Evolutionary conservation across 2,329 filamentous ascomycete genomes (phyloP).

Genomic region (Ceratocystis destructans): DNA sequence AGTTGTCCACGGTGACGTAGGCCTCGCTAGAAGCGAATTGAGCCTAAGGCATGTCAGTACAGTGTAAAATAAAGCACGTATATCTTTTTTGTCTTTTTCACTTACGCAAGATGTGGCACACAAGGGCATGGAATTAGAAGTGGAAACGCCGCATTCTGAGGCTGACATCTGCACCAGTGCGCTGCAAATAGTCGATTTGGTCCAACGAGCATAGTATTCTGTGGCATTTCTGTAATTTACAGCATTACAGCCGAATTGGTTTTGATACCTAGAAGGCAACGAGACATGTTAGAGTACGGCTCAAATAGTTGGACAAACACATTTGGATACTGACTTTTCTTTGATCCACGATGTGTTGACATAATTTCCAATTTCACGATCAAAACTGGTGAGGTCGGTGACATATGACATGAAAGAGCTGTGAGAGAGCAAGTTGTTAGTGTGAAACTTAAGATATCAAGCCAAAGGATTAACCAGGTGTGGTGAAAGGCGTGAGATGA

Average conservation of each 20-base stretch:
- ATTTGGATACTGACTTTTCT: slow-evolving; percentile 48
- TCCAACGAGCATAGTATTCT: slow-evolving; percentile 82
- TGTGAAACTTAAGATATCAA: too few species aligned
- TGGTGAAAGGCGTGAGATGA: too few species aligned
- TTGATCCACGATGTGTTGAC: slow-evolving; percentile 61
- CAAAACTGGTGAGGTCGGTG: slow-evolving; percentile 62
- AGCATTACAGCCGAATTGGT: slow-evolving; percentile 63
- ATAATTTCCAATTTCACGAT: slow-evolving; percentile 58
- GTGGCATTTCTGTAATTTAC: slow-evolving; percentile 67
- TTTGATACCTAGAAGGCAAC: slow-evolving; percentile 51
- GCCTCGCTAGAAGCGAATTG: slow-evolving; percentile 81
- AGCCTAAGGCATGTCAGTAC: slow-evolving; percentile 36
- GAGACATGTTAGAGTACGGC: background rate
- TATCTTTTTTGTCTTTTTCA: slow-evolving; percentile 7
- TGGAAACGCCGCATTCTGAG: slow-evolving; percentile 49
- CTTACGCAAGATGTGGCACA: slow-evolving; percentile 81
- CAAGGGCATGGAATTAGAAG: slow-evolving; percentile 54
- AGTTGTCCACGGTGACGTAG: slow-evolving; percentile 59
- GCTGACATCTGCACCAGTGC: slow-evolving; percentile 84
- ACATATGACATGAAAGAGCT: slow-evolving; percentile 82
- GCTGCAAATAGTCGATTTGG: slow-evolving; percentile 84
- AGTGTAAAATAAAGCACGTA: background rate
- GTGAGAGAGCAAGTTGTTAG: slow-evolving; percentile 21
- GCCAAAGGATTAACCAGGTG: too few species aligned
- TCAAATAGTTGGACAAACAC: background rate